Evolutionary conservation across 345 rosid genomes (phyloP).

Genomic region (Linum trigynum): DNA sequence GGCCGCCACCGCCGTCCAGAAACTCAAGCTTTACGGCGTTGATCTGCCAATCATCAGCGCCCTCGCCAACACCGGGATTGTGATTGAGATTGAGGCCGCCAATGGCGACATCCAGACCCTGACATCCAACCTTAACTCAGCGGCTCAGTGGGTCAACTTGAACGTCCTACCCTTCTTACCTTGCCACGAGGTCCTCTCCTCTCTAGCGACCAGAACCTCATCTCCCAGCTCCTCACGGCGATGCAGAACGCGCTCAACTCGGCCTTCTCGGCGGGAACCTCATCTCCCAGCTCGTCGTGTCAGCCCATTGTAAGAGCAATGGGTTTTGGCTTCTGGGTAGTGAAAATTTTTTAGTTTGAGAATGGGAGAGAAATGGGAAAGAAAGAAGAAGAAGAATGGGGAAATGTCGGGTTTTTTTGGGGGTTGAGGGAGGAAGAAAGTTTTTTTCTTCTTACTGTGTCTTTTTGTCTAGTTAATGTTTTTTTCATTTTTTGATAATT

Average conservation of each 20-base stretch:
- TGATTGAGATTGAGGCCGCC: constrained; percentile 64
- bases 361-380: too few relatives aligned
- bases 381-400: too few relatives aligned
- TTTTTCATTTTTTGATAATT: too few relatives aligned
- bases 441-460: too few relatives aligned
- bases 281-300: too few relatives aligned
- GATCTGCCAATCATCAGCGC: constrained; percentile 78
- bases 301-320: too few relatives aligned
- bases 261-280: constrained; percentile 49
- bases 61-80: constrained; percentile 65
- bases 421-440: too few relatives aligned
- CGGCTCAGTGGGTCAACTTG: constrained; percentile 59
- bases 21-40: constrained; percentile 67
- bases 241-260: constrained; percentile 65
- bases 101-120: constrained; percentile 72
- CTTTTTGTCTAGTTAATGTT: too few relatives aligned
- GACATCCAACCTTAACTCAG: constrained; percentile 70
- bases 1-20: constrained; percentile 54
- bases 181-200: constrained; percentile 78
- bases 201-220: constrained; percentile 38
- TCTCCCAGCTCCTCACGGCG: constrained; percentile 63
- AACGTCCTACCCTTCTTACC: constrained; percentile 71
- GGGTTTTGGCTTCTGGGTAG: too few relatives aligned
- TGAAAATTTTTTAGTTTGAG: too few relatives aligned
- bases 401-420: too few relatives aligned